Conservation (phyloP, 345 rosid species). For the Cardamine occulta region DNA sequence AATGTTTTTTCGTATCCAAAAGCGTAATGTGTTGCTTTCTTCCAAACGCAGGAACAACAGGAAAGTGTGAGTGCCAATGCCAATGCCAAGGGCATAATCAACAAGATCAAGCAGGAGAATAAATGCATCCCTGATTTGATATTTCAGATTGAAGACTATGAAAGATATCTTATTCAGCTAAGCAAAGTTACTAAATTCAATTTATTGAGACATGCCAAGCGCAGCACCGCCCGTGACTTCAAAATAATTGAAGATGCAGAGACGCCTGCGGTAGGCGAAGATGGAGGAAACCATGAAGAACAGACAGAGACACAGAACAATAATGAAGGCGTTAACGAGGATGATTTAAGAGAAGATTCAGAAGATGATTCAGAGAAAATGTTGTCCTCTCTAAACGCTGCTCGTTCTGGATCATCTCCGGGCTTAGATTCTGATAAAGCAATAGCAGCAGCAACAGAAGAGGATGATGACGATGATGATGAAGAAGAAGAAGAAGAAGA, state of each 20-base stretch:
- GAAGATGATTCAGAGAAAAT: constrained; percentile 46
- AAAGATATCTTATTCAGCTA: constrained; percentile 74
- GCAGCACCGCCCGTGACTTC: constrained; percentile 83
- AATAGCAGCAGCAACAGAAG: constrained; percentile 9
- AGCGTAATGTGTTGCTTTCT: neutral
- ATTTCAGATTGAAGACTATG: constrained; percentile 83
- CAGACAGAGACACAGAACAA: constrained; percentile 32
- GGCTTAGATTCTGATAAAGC: constrained; percentile 50
- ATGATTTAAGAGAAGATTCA: constrained; percentile 46
- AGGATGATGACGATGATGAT: neutral
- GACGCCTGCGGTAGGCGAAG: constrained; percentile 37
- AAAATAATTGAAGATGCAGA: constrained; percentile 57
- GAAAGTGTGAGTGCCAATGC: constrained; percentile 46
- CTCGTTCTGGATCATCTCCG: constrained; percentile 37
- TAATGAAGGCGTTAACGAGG: constrained; percentile 20
- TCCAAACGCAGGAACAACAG: constrained; percentile 62
- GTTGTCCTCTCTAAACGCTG: constrained; percentile 40
- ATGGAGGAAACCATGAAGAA: constrained; percentile 39
- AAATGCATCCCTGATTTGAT: constrained; percentile 83
- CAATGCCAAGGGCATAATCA: constrained; percentile 57
- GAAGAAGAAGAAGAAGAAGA: neutral
- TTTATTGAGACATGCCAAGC: constrained; percentile 79
- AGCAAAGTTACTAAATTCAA: constrained; percentile 75
- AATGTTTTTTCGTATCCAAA: constrained; percentile 23
- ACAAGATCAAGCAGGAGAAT: constrained; percentile 89